phyloP scores from a whole-genome alignment of 495 filamentous ascomycete species.

The Penicillium egyptiacum region DNA sequence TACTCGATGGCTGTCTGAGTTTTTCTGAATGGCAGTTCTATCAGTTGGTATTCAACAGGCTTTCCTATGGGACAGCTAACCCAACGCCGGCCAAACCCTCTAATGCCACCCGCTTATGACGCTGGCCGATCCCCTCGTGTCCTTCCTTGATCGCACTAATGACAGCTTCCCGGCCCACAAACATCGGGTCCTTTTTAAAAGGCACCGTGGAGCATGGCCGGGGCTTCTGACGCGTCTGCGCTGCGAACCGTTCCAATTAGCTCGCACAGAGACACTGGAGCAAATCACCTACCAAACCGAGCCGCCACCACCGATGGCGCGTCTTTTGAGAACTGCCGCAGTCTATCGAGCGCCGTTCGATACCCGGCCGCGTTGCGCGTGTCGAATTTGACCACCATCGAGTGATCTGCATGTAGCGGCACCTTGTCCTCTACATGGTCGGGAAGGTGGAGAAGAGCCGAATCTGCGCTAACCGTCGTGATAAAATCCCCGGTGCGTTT shows the following conservation, averaged over 20 bases:
- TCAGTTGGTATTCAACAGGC: background rate
- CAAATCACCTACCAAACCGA: slow-evolving; percentile 15
- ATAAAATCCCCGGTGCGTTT: slow-evolving; percentile 21
- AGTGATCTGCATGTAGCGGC: slow-evolving; percentile 18
- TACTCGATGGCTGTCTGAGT: slow-evolving; percentile 55
- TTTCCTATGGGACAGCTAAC: background rate
- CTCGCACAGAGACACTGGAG: background rate
- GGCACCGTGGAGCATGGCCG: slow-evolving; percentile 6
- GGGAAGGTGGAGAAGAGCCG: slow-evolving; percentile 19
- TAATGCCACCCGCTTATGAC: slow-evolving; percentile 14
- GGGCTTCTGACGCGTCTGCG: slow-evolving; percentile 6
- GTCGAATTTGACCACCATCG: slow-evolving; percentile 18
- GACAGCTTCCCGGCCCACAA: slow-evolving; percentile 3
- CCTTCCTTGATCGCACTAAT: slow-evolving; percentile 11
- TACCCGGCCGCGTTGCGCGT: slow-evolving; percentile 16
- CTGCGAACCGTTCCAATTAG: background rate
- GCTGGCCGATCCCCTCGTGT: background rate
- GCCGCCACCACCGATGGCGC: slow-evolving; percentile 18
- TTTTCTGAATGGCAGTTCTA: slow-evolving; percentile 30
- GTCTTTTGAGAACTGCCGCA: slow-evolving; percentile 14
- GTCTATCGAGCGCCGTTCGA: slow-evolving; percentile 17
- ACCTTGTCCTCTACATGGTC: slow-evolving; percentile 20
- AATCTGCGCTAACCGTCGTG: slow-evolving; percentile 15
- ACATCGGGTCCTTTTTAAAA: background rate
- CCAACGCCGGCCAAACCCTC: background rate